Evolutionary conservation across 2,329 filamentous ascomycete species (phyloP), one percentile per base, ranked within the genome.

Genomic region (Dactylellina haptotyla): DNA sequence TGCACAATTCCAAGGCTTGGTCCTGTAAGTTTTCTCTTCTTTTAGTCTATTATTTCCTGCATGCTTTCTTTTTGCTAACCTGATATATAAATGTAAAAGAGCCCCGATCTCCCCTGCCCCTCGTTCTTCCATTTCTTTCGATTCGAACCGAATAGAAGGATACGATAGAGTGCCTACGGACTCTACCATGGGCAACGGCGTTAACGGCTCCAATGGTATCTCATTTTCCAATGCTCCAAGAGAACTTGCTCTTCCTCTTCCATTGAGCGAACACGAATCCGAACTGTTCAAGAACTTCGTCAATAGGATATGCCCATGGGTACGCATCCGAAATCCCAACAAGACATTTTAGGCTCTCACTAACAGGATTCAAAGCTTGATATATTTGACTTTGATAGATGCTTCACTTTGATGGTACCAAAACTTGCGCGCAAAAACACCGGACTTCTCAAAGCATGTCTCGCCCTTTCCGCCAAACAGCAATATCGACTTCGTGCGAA

Each of bases 131-230:
- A 25, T 74, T 59, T 70, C 66, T 56, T 73, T 67, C 34, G 65
- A 66, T 64, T 23, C 30, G 16, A 58, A 34, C 25, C 51, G 48
- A 10, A 67, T 58, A 63, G 50, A 59, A 75, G 20, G 76, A 76
- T 39, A 67, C 79, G 9, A 78, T 76, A 67, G 79, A 78, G 50
- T 80, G 77, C 41, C 78, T 78, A 54, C 77, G 78, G 62, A 79
- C 75, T 20, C 78, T 77, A 12, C 76, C 75, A 46, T 80, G 61
- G 69, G 69, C 28, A 66, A 66, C 48, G 51, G 61, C 8, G 54
- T 73, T 18, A 73, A 73, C 25, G 69, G 61, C 6, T 53, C 69
- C 18, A 62, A 46, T 30, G 50, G 46, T n/a, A 54, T 73, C 20
- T 4, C 61, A 1, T 73, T 66, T 30, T 51, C 69, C 10, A 66